phyloP scores from a whole-genome alignment of 148 eudicot genomes.

The Arbutus unedo region DNA sequence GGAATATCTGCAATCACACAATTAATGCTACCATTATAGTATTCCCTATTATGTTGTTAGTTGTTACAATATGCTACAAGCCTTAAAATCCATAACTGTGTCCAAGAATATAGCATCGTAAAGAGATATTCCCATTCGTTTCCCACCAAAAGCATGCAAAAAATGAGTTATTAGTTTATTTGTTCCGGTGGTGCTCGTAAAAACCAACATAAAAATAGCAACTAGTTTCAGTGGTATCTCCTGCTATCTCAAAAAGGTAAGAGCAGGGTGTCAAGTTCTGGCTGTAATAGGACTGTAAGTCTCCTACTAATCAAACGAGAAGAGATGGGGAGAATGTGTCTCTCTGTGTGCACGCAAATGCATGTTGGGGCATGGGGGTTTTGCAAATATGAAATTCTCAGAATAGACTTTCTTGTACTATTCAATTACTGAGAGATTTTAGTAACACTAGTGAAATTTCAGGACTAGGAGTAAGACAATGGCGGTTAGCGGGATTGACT shows the following conservation, averaged over 20 bases:
- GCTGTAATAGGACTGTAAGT: not conserved
- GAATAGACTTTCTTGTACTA: not conserved
- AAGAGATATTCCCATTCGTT: not conserved
- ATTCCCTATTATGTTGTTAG: not conserved
- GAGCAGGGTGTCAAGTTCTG: not conserved
- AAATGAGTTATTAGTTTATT: not conserved
- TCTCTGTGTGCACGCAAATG: too few relatives aligned
- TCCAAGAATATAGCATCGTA: not conserved
- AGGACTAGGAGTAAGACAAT: not conserved
- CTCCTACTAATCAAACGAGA: slow-evolving; percentile 1
- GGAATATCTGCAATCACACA: slow-evolving; percentile 73
- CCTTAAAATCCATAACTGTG: not conserved
- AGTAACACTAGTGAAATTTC: not conserved
- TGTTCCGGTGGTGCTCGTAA: too few relatives aligned
- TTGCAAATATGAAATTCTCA: not conserved
- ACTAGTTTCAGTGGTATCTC: not conserved
- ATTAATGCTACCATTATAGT: not conserved
- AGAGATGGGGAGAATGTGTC: not conserved
- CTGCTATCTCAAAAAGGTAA: not conserved
- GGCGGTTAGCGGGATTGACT: too few relatives aligned
- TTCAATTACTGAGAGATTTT: not conserved
- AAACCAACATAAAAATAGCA: too few relatives aligned
- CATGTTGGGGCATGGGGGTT: not conserved
- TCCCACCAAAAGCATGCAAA: not conserved
- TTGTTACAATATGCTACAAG: not conserved